These are phyloP conservation scores for Zalerion maritima DNA, from an alignment of 495 filamentous ascomycete genomes.

Conservation along the genomic window DNA sequence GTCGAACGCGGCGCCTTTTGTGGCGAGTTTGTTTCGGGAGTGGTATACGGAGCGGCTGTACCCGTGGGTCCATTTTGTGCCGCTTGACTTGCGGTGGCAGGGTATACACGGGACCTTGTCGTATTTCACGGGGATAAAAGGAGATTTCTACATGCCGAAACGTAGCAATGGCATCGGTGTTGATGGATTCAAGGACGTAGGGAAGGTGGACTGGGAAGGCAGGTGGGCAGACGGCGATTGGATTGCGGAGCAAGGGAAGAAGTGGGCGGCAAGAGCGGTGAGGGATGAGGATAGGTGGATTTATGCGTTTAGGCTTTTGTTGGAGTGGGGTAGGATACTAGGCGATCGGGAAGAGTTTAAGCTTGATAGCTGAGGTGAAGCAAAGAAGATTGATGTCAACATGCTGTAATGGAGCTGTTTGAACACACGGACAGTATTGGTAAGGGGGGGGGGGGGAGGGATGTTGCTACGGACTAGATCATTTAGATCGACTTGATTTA, in stretches of 20 bases:
- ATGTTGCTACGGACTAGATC: no score
- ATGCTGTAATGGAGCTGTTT: no score
- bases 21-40: conserved; percentile 49
- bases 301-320: conserved; percentile 61
- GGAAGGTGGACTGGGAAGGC: conserved; percentile 21
- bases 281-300: conserved; percentile 72
- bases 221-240: conserved; percentile 25
- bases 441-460: no score
- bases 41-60: conserved; percentile 61
- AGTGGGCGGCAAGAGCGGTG: conserved; percentile 50
- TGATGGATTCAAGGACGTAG: no score
- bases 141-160: conserved; percentile 9
- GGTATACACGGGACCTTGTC: conserved; percentile 49
- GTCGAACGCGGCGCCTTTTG: conserved; percentile 48
- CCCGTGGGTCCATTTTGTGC: conserved; percentile 69
- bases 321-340: conserved; percentile 59
- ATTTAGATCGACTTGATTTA: no score
- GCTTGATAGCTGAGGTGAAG: conserved; percentile 23
- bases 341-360: conserved; percentile 48
- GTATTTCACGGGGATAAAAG: conserved; percentile 38
- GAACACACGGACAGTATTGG: no score
- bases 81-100: conserved; percentile 53
- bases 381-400: no score
- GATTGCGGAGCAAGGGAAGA: conserved; percentile 53
- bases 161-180: conserved; percentile 26